phyloP scores from a whole-genome alignment of 2,329 filamentous ascomycete species.

The Fusarium metavorans region DNA sequence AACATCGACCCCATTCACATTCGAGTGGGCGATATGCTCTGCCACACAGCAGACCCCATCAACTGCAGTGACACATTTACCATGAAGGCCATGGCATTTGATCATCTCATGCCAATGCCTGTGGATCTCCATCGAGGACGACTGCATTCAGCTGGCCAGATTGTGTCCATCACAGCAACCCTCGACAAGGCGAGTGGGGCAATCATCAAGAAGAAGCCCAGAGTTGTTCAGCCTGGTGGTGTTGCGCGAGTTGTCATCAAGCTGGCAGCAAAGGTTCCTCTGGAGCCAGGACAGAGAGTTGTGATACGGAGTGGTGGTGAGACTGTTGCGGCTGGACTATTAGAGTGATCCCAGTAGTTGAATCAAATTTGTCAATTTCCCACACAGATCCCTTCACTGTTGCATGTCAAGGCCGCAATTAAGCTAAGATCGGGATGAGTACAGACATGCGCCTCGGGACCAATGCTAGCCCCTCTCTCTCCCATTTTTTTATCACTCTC shows the following conservation, averaged over 20 bases:
- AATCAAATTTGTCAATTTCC: background rate
- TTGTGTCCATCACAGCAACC: slow-evolving; percentile 77
- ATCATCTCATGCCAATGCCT: slow-evolving; percentile 87
- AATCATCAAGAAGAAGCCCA: slow-evolving; percentile 84
- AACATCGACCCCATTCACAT: slow-evolving; percentile 89
- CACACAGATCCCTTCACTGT: background rate
- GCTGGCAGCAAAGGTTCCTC: slow-evolving; percentile 77
- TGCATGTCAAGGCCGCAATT: background rate
- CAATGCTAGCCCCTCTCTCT: background rate
- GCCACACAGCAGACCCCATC: slow-evolving; percentile 75
- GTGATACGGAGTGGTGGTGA: slow-evolving; percentile 84
- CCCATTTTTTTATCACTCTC: no score
- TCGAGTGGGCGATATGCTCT: slow-evolving; percentile 87
- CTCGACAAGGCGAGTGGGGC: slow-evolving; percentile 84
- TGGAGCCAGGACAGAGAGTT: slow-evolving; percentile 84
- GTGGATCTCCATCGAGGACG: slow-evolving; percentile 91
- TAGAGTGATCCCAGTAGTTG: slow-evolving; percentile 68
- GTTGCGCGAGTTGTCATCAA: slow-evolving; percentile 84
- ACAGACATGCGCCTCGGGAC: background rate
- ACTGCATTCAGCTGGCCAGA: slow-evolving; percentile 80
- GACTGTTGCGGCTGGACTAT: slow-evolving; percentile 87
- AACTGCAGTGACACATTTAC: slow-evolving; percentile 79
- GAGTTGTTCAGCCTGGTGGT: slow-evolving; percentile 82
- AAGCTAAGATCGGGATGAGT: no score
- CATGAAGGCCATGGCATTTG: slow-evolving; percentile 88